phyloP scores from a whole-genome alignment of 352 stramenopile genomes.

The Phytophthora ramorum region DNA sequence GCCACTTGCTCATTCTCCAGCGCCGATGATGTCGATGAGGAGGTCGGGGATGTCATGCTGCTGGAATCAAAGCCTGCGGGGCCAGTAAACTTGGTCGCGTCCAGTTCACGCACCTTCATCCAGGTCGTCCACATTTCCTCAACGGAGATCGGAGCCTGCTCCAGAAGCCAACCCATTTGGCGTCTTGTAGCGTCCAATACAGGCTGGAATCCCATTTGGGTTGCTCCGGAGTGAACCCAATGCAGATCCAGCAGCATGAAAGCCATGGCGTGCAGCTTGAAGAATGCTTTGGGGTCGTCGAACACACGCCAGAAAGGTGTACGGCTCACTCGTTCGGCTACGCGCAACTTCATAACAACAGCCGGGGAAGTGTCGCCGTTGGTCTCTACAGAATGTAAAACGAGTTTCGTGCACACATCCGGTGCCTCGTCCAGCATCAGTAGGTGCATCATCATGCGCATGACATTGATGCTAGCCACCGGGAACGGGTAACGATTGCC shows the following conservation, averaged over 20 bases:
- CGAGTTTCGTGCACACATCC: constrained; percentile 74
- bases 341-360: constrained; percentile 74
- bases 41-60: constrained; percentile 19
- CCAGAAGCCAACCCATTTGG: constrained; percentile 84
- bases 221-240: constrained; percentile 81
- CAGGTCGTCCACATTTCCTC: constrained; percentile 87
- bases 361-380: constrained; percentile 37
- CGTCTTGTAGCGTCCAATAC: constrained; percentile 79
- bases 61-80: constrained; percentile 31
- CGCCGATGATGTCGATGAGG: constrained; percentile 23
- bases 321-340: constrained; percentile 82
- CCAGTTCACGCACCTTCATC: constrained; percentile 82
- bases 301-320: constrained; percentile 86
- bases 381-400: constrained; percentile 56
- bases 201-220: constrained; percentile 87
- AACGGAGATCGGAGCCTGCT: constrained; percentile 74
- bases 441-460: constrained; percentile 87
- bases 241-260: constrained; percentile 88
- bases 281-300: constrained; percentile 71
- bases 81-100: constrained; percentile 62
- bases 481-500: constrained; percentile 86
- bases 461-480: constrained; percentile 86
- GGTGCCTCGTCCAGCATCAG: constrained; percentile 84
- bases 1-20: constrained; percentile 31
- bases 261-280: constrained; percentile 83